Evolutionary conservation across 176 grass and related monocot genomes (phyloP).

Genomic region (Eleusine coracana): DNA sequence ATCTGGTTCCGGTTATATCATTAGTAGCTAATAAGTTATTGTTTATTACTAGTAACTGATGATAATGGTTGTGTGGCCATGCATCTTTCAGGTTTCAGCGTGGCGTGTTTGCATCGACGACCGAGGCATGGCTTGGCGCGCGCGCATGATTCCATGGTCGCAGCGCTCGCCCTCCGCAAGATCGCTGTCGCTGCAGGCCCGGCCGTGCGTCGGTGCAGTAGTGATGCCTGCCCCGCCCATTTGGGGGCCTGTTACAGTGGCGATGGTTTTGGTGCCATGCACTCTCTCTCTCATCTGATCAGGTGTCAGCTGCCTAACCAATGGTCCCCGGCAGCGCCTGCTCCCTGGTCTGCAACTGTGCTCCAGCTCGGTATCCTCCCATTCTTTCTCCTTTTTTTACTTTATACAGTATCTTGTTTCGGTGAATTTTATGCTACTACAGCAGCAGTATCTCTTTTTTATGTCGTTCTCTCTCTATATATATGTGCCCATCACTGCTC

Average conservation of each 20-base stretch:
- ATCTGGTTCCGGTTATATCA: not conserved
- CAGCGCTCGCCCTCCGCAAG: not conserved
- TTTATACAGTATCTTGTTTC: not conserved
- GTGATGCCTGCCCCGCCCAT: conserved; percentile 6
- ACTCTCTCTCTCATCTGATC: conserved; percentile 1
- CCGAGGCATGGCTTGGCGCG: not conserved
- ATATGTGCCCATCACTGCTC: too few relatives aligned
- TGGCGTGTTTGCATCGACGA: not conserved
- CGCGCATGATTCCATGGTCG: conserved; percentile 23
- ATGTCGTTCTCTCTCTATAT: too few relatives aligned
- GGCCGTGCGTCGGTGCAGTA: conserved; percentile 19
- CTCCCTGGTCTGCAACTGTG: not conserved
- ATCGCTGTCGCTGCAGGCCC: not conserved
- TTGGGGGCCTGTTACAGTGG: conserved; percentile 17
- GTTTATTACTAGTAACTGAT: not conserved
- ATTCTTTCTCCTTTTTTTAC: not conserved
- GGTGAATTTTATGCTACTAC: too few relatives aligned
- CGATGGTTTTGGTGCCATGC: conserved; percentile 17
- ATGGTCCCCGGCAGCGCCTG: not conserved
- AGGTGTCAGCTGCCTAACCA: conserved; percentile 35
- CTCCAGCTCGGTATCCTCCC: not conserved
- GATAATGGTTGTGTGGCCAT: not conserved
- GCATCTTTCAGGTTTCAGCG: not conserved
- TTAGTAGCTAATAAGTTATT: not conserved
- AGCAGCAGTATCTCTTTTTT: too few relatives aligned